A percentile compares a stretch with the other conserved stretches of the same genome.
phyloP scores from a whole-genome alignment of 1,284 basidiomycete species.

The Leccinum subrobustum region DNA sequence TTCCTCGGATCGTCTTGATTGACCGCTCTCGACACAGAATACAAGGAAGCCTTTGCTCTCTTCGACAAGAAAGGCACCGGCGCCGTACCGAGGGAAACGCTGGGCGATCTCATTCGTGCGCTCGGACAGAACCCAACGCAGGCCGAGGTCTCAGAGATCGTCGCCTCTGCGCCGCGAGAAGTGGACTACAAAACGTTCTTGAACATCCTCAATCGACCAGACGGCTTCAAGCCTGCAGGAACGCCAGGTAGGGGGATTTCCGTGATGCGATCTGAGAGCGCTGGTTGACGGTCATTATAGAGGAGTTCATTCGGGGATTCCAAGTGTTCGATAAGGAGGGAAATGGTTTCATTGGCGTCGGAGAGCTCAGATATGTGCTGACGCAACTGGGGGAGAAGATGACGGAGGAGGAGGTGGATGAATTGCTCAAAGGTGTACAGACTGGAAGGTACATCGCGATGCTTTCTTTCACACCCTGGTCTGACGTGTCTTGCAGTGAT shows the following conservation, averaged over 20 bases:
- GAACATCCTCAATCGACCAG: conserved; percentile 86
- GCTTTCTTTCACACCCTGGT: not conserved
- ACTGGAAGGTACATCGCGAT: conserved; percentile 68
- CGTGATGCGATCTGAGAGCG: not conserved
- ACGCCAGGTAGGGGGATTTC: conserved; percentile 20
- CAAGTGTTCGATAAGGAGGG: conserved; percentile 99
- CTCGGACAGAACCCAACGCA: conserved; percentile 99
- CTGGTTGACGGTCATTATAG: conserved; percentile 41
- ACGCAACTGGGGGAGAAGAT: conserved; percentile 54
- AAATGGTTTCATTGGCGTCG: conserved; percentile 79
- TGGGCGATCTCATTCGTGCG: conserved; percentile 94
- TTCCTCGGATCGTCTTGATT: not conserved
- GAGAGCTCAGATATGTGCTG: conserved; percentile 27
- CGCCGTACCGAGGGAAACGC: conserved; percentile 75
- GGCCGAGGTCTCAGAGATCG: conserved; percentile 86
- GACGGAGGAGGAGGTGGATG: conserved; percentile 96
- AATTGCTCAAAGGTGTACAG: conserved; percentile 93
- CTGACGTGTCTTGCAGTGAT: conserved; percentile 56
- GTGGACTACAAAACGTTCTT: conserved; percentile 73
- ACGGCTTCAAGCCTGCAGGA: conserved; percentile 27
- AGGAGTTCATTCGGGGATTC: conserved; percentile 99
- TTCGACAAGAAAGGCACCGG: conserved; percentile 98
- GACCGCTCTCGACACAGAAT: conserved; percentile 53
- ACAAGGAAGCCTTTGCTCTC: conserved; percentile 95
- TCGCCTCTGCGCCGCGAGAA: conserved; percentile 71